A percentile compares a stretch with the other conserved stretches of the same genome.
These are phyloP conservation scores for Epichloe typhina DNA, from an alignment of 2,329 filamentous ascomycete species.

Conservation along the genomic window DNA sequence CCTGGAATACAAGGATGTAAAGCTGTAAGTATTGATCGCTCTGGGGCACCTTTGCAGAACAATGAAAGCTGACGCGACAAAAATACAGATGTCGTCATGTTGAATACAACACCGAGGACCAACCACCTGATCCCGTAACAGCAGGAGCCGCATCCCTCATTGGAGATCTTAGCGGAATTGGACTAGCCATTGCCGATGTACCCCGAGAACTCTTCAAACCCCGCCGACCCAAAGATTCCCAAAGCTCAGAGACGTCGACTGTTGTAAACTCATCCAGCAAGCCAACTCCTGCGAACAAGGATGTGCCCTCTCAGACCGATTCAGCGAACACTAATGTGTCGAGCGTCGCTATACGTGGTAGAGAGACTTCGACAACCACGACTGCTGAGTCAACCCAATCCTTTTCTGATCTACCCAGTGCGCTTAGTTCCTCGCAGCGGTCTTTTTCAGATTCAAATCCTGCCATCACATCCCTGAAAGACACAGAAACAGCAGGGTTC, in stretches of 20 bases:
- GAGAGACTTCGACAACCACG: neutral
- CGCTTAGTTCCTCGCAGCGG: neutral
- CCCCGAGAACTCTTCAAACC: slow-evolving; percentile 42
- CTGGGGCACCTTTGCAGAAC: neutral
- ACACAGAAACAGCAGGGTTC: neutral
- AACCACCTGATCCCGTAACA: slow-evolving; percentile 67
- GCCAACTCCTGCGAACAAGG: slow-evolving; percentile 2
- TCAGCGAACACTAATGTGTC: slow-evolving; percentile 3
- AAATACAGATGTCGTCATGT: slow-evolving; percentile 30
- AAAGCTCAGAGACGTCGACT: slow-evolving; percentile 1
- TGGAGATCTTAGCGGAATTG: slow-evolving; percentile 69
- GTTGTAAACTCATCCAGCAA: slow-evolving; percentile 4
- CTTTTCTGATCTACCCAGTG: neutral
- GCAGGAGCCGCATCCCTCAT: slow-evolving; percentile 66
- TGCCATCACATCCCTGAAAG: neutral
- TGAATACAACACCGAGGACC: slow-evolving; percentile 67
- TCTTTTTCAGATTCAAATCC: neutral
- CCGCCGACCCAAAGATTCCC: slow-evolving; percentile 11
- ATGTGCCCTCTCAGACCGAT: slow-evolving; percentile 2
- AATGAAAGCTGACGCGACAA: slow-evolving; percentile 5
- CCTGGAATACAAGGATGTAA: slow-evolving; percentile 57
- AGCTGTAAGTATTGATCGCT: slow-evolving; percentile 40
- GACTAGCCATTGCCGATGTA: slow-evolving; percentile 71
- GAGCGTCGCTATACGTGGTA: neutral
- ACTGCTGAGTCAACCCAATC: neutral